Evolutionary conservation across 1,139 yeast species (phyloP).

Genomic region (Magnusiomyces ingens): DNA sequence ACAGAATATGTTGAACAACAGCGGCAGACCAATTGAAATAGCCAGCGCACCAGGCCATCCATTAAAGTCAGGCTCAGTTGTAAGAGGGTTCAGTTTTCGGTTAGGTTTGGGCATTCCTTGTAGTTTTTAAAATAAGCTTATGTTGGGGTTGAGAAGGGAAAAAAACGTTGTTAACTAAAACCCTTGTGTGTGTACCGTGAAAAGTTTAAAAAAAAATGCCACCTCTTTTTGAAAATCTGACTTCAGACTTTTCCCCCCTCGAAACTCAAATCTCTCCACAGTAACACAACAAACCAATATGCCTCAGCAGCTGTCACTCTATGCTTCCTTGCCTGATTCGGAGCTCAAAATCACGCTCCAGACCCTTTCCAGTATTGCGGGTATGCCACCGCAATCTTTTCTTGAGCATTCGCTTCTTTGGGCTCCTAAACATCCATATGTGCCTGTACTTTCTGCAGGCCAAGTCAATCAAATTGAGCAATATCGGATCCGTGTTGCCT

Average conservation of each 20-base stretch:
- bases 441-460: conserved; percentile 30
- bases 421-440: conserved; percentile 29
- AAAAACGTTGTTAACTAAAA: too few species aligned
- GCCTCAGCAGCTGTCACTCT: conserved; percentile 34
- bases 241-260: background rate
- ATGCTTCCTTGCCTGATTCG: conserved; percentile 27
- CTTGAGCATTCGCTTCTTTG: conserved; percentile 29
- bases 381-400: conserved; percentile 29
- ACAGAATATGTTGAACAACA: conserved; percentile 51
- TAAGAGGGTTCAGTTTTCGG: conserved; percentile 54
- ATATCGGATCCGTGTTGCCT: conserved; percentile 28
- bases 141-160: background rate
- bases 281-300: conserved; percentile 16
- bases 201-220: too few species aligned
- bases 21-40: conserved; percentile 63
- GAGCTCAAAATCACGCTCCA: conserved; percentile 31
- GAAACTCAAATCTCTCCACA: background rate
- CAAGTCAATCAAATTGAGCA: conserved; percentile 33
- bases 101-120: conserved; percentile 13
- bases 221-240: background rate
- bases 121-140: background rate
- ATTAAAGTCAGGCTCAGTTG: conserved; percentile 64
- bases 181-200: too few species aligned
- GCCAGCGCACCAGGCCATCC: conserved; percentile 71
- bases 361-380: conserved; percentile 32